phyloP scores from a whole-genome alignment of 1,139 yeast species.

The Groenewaldozyma sp. region DNA sequence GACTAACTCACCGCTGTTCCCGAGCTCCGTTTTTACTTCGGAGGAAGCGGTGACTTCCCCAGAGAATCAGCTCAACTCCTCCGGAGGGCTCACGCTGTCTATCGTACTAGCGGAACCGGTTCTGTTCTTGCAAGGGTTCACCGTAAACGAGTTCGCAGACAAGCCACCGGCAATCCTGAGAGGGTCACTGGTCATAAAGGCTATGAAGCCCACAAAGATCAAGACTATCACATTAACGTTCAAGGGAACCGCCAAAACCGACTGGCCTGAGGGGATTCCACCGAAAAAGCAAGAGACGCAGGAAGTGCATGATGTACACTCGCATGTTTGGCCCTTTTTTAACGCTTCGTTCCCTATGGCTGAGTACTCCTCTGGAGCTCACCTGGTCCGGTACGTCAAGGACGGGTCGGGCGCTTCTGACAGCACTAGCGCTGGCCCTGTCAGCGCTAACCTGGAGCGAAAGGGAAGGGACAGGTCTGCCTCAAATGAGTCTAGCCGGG shows the following conservation, averaged over 20 bases:
- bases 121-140: conserved; percentile 76
- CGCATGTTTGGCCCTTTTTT: conserved; percentile 92
- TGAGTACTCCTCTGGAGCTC: conserved; percentile 38
- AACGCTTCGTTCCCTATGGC: conserved; percentile 34
- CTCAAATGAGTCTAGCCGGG: conserved; percentile 8
- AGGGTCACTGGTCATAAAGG: conserved; percentile 67
- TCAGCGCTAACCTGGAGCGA: conserved; percentile 2
- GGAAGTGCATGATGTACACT: conserved; percentile 58
- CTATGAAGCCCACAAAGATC: conserved; percentile 66
- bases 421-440: conserved; percentile 9
- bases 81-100: conserved; percentile 16
- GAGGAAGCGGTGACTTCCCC: conserved; percentile 7
- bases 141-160: conserved; percentile 50
- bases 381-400: conserved; percentile 42
- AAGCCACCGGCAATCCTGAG: conserved; percentile 77
- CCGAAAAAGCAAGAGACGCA: conserved; percentile 62
- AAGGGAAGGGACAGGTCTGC: conserved; percentile 8
- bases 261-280: conserved; percentile 99
- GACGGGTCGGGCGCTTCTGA: background rate
- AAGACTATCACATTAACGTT: conserved; percentile 59
- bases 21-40: conserved; percentile 5
- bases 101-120: conserved; percentile 70
- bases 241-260: conserved; percentile 71
- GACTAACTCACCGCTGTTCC: conserved; percentile 7
- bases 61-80: conserved; percentile 14